A percentile compares a stretch with the other conserved stretches of the same genome.
Conservation (phyloP, 768 basidiomycete species). For the Suillus luteus region DNA sequence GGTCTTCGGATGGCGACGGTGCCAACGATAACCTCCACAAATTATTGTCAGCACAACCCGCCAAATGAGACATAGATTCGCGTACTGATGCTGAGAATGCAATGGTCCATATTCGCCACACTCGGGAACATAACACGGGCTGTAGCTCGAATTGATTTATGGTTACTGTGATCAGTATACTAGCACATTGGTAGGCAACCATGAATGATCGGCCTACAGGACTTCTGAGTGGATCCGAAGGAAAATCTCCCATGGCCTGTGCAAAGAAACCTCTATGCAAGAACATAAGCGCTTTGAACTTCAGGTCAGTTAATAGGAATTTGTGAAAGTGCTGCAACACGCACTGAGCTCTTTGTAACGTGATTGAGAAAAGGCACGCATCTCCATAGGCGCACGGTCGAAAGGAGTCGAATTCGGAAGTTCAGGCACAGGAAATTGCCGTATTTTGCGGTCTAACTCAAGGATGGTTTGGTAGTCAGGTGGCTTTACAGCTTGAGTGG, state of each 20-base stretch:
- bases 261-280: constrained; percentile 61
- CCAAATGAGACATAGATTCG: constrained; percentile 6
- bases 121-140: constrained; percentile 47
- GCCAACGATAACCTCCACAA: constrained; percentile 50
- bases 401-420: constrained; percentile 19
- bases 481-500: constrained; percentile 42
- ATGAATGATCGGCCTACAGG: constrained; percentile 53
- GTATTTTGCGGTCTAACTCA: constrained; percentile 52
- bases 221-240: constrained; percentile 48
- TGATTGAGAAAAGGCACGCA: constrained; percentile 43
- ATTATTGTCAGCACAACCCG: neutral
- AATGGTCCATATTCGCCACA: constrained; percentile 63
- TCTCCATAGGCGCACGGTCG: constrained; percentile 40
- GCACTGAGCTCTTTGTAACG: constrained; percentile 50
- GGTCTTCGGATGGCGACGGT: constrained; percentile 52
- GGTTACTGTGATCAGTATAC: constrained; percentile 44
- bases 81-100: constrained; percentile 57
- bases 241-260: constrained; percentile 51
- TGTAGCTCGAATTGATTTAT: constrained; percentile 43
- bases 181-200: constrained; percentile 54
- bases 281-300: constrained; percentile 48
- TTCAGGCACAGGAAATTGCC: constrained; percentile 35
- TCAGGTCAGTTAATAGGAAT: constrained; percentile 12
- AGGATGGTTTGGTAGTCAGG: constrained; percentile 49
- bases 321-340: constrained; percentile 6